Evolutionary conservation across 768 basidiomycete genomes (phyloP), one percentile per base, ranked within the genome.

Genomic region (Strobilomyces confusus): DNA sequence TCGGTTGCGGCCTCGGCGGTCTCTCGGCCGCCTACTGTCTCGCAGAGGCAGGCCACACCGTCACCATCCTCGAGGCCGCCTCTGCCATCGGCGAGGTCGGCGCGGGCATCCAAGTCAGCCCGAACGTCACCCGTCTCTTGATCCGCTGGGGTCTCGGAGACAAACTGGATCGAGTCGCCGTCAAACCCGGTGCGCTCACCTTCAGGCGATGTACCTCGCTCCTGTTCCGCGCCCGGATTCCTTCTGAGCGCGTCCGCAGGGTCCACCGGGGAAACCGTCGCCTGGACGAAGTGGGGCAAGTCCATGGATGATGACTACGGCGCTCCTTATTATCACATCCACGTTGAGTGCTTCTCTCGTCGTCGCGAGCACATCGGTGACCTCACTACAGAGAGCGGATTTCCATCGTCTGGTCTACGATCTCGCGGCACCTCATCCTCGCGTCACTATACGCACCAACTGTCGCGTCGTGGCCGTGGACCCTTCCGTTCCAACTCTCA

Each of bases 1-100:
- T 81, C 13, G 79, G 80, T 5, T 77, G 76, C 41, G 80, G 80
- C 13, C 69, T 81, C 1, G 80, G 75, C 2, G 80, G 80, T 13
- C 67, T 81, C 29, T 60, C 77, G 2, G 72, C 76, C 2, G 80
- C 77, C 8, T 74, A 71, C 61, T 67, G 68, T 36, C 70, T 81
- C 12, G 76, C 77, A 4, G 68, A 70, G 19, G 73, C 75, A 0
- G 80, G 80, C 2, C 79, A 81, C 62, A 72, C 59, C 5, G 72
- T 81, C 48, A 78, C 77, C 29, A 66, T 81, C 45, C 65, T 81
- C 34, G 80, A 81, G 56, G 59, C 60, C 19, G 75, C 79, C 2
- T 43, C 57, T 0, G 49, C 57, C 4, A 65, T 78, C 14, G 57
- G 76, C 1, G 78, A 80, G 51, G 72, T 78, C 7, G 79, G 80